Evolutionary conservation across 495 filamentous ascomycete genomes (phyloP), one percentile per base, ranked within the genome.

Genomic region (Hyaloscypha finlandica): DNA sequence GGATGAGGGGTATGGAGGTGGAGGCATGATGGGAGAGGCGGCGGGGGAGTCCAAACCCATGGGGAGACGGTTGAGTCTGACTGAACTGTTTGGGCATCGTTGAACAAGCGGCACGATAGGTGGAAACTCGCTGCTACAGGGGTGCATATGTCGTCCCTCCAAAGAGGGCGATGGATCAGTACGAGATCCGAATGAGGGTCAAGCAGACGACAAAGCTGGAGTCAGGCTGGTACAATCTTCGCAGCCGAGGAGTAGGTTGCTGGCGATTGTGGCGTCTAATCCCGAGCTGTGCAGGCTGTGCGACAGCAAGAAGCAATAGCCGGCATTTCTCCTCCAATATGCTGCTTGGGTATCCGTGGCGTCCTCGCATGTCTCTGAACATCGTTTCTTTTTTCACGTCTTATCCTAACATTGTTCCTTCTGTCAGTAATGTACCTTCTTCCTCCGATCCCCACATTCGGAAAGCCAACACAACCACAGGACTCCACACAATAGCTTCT

Each of bases 1-100:
- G n/a, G 67, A 64, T 30, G 67, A 68, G 31, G 58, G 58, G 12
- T 48, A 61, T 30, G 16, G 42, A 16, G 42, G 1, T 19, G 42
- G 42, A 48, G 42, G 42, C 0, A 12, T 6, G 16, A 16, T 48
- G 16, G 30, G 54, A 25, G 53, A 51, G 11, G 52, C 12, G 8
- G 60, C 35, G 32, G 59, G 55, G 45, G 63, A 59, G 19, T 20
- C 48, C 3, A 59, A 29, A 31, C 67, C 63, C 2, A 48, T 66
- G 59, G 68, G 68, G 31, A 62, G 59, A 32, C 60, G 63, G 30
- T 37, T 70, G 60, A 70, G 68, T 42, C 59, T 70, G 63, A 59
- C 63, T 1, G 68, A 70, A 31, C 59, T 70, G 11, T 67, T 61
- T 63, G 68, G 63, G 31, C 75, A 72, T 83, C 53, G 53, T 19